Percentiles rank a stretch among this genome's conserved stretches.
phyloP scores from a whole-genome alignment of 2,329 filamentous ascomycete genomes.

The Acrocalymma vagum region DNA sequence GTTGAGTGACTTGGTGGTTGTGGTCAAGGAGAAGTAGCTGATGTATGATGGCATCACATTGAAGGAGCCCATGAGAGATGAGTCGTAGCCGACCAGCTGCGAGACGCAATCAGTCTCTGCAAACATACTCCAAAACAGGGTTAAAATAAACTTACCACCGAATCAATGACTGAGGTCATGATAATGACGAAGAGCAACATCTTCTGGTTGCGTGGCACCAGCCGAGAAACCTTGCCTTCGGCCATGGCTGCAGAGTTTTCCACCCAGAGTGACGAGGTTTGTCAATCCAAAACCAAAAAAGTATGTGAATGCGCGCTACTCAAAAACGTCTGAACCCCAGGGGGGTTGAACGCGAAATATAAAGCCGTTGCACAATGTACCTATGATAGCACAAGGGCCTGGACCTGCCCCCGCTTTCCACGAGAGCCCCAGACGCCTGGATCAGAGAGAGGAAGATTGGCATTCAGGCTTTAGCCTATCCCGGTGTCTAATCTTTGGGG shows the following conservation, averaged over 20 bases:
- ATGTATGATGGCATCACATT: conserved; percentile 54
- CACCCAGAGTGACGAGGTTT: neutral
- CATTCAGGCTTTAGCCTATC: no score
- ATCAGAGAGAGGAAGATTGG: no score
- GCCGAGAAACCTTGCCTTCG: conserved; percentile 18
- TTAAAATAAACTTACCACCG: conserved; percentile 14
- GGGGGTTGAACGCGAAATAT: no score
- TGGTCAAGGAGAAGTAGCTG: conserved; percentile 50
- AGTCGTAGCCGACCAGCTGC: conserved; percentile 50
- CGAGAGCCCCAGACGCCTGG: no score
- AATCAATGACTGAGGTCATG: conserved; percentile 21
- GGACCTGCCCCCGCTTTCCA: no score
- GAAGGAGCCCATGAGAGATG: conserved; percentile 56
- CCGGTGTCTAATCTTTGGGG: no score
- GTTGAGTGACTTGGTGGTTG: conserved; percentile 53
- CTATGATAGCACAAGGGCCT: no score
- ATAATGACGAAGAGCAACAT: conserved; percentile 22
- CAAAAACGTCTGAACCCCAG: no score
- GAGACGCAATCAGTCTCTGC: neutral
- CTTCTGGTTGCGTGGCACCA: conserved; percentile 24
- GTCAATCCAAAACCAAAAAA: neutral
- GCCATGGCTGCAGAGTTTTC: no score
- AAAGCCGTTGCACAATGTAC: no score
- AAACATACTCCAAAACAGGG: neutral
- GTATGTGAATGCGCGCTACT: no score